phyloP scores from a whole-genome alignment of 306 rosid species.

The Vigna unguiculata region DNA sequence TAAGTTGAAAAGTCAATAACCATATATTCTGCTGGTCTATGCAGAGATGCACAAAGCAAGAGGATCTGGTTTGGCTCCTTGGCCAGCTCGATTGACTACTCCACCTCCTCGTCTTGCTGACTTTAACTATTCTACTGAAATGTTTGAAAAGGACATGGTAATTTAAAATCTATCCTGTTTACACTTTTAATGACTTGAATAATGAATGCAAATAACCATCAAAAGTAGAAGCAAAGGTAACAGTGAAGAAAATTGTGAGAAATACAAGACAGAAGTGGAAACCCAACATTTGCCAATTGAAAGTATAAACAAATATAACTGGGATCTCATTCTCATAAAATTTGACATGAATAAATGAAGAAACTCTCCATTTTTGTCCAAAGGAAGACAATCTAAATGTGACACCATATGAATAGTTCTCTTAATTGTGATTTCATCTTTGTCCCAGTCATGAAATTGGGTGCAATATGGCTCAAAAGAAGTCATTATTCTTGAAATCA shows the following conservation, averaged over 20 bases:
- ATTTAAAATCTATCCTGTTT: slow-evolving; percentile 36
- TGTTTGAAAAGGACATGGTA: slow-evolving; percentile 83
- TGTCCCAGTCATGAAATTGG: background rate
- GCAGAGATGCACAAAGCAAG: slow-evolving; percentile 73
- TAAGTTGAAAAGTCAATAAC: slow-evolving; percentile 47
- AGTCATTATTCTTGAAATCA: background rate
- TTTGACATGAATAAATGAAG: slow-evolving; percentile 18
- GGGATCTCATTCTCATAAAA: background rate
- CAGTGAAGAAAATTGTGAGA: slow-evolving; percentile 16
- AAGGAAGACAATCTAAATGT: slow-evolving; percentile 29
- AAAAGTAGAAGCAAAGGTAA: slow-evolving; percentile 5
- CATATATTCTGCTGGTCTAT: slow-evolving; percentile 44
- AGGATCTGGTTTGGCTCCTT: slow-evolving; percentile 87
- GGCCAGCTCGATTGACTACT: slow-evolving; percentile 85
- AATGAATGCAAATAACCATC: slow-evolving; percentile 17
- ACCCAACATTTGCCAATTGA: slow-evolving; percentile 12
- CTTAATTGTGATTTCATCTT: background rate
- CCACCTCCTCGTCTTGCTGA: slow-evolving; percentile 95
- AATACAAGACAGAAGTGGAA: background rate
- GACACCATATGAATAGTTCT: slow-evolving; percentile 1
- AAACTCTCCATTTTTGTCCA: background rate
- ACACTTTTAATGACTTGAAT: slow-evolving; percentile 14
- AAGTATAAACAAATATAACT: slow-evolving; percentile 7
- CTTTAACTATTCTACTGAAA: slow-evolving; percentile 73
- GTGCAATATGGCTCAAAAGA: background rate